Conservation (phyloP, 495 filamentous ascomycete species). For the Xylaria castorea region DNA sequence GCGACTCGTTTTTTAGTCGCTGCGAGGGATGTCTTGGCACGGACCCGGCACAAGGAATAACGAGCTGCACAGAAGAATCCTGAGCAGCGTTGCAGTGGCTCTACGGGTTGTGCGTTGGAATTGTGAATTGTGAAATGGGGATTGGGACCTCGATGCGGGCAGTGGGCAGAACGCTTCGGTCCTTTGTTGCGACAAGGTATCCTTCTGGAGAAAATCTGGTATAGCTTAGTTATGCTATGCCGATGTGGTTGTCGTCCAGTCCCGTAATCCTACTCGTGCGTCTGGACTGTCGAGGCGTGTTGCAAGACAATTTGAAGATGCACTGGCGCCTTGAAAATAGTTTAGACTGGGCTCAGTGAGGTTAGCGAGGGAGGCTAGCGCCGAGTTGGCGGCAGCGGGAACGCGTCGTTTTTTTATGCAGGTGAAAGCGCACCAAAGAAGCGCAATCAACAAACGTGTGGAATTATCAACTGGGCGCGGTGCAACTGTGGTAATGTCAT, state of each 20-base stretch:
- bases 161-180: neutral
- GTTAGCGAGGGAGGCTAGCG: conserved; percentile 29
- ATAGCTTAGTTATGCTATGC: neutral
- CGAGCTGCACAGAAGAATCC: neutral
- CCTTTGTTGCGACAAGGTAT: conserved; percentile 1
- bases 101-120: neutral
- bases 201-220: neutral
- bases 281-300: neutral
- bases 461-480: neutral
- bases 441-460: conserved; percentile 22
- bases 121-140: neutral
- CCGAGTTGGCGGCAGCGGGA: conserved; percentile 25
- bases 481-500: neutral
- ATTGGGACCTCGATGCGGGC: neutral
- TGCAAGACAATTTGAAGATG: neutral
- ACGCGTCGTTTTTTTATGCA: conserved; percentile 25
- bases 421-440: conserved; percentile 21
- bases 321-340: conserved; percentile 31
- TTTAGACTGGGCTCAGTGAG: conserved; percentile 30
- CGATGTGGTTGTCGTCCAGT: conserved; percentile 9
- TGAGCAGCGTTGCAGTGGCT: conserved; percentile 19
- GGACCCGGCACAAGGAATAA: conserved; percentile 9
- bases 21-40: conserved; percentile 23
- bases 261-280: conserved; percentile 12
- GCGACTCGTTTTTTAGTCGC: conserved; percentile 30